Percentiles rank a stretch among this genome's conserved stretches.
These are phyloP conservation scores for Corymbia maculata DNA, from an alignment of 345 rosid species.

Conservation along the genomic window DNA sequence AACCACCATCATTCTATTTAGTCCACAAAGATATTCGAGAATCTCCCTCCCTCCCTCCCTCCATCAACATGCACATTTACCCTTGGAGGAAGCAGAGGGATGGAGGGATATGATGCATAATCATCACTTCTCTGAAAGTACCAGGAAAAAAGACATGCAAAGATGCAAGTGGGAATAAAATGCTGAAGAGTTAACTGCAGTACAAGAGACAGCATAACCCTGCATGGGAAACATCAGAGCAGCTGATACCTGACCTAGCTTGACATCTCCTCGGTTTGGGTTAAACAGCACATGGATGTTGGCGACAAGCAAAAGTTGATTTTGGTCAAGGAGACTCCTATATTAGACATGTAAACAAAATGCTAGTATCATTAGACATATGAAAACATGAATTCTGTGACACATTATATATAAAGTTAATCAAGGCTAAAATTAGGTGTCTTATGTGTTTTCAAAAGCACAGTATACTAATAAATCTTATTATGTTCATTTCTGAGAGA, in stretches of 20 bases:
- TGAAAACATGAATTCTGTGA: neutral
- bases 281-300: slow-evolving; percentile 76
- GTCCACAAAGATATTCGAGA: neutral
- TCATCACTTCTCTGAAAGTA: neutral
- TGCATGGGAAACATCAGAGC: neutral
- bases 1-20: neutral
- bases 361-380: neutral
- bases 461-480: neutral
- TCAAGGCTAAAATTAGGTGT: neutral
- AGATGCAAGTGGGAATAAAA: neutral
- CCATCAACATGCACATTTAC: neutral
- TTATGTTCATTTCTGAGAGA: neutral
- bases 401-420: neutral
- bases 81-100: neutral
- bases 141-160: neutral
- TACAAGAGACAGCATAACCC: neutral
- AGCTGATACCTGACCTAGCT: slow-evolving; percentile 71
- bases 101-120: neutral
- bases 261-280: slow-evolving; percentile 84
- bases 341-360: neutral
- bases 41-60: neutral
- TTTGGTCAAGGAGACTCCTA: slow-evolving; percentile 22
- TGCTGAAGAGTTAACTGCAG: neutral
- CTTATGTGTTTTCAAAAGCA: neutral
- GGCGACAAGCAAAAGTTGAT: slow-evolving; percentile 55